Evolutionary conservation across 768 basidiomycete species (phyloP).

Genomic region (Auricularia heimuer): DNA sequence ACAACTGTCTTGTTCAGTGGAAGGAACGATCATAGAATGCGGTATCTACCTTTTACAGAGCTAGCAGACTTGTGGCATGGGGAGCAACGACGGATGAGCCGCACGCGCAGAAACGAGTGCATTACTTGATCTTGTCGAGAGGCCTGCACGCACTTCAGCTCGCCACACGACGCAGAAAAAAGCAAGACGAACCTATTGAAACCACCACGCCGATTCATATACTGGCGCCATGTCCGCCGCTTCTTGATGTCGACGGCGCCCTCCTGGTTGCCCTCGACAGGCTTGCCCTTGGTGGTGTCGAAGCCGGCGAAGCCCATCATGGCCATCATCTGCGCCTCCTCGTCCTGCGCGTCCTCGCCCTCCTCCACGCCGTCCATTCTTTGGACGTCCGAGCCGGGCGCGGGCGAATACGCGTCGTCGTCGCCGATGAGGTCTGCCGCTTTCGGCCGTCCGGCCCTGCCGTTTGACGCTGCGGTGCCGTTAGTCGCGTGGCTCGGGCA

Average conservation of each 20-base stretch:
- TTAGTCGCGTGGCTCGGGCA: constrained; percentile 7
- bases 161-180: neutral
- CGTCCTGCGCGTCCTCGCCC: constrained; percentile 43
- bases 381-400: constrained; percentile 22
- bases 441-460: neutral
- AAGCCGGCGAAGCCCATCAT: constrained; percentile 87
- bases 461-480: constrained; percentile 5
- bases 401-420: constrained; percentile 5
- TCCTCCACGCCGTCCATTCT: constrained; percentile 19
- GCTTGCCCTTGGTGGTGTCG: constrained; percentile 83
- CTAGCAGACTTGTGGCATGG: neutral
- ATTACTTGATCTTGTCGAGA: neutral
- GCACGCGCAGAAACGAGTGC: neutral
- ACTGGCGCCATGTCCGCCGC: constrained; percentile 88
- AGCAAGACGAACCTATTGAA: constrained; percentile 57
- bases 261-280: constrained; percentile 75
- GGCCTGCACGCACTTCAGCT: neutral
- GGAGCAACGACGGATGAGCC: neutral
- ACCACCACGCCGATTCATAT: constrained; percentile 93
- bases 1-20: neutral
- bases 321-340: constrained; percentile 75
- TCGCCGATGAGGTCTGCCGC: constrained; percentile 12
- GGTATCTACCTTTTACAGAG: neutral
- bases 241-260: constrained; percentile 62
- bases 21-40: neutral